Conservation (phyloP, 106 monocot species). For the Dioscorea dumetorum region DNA sequence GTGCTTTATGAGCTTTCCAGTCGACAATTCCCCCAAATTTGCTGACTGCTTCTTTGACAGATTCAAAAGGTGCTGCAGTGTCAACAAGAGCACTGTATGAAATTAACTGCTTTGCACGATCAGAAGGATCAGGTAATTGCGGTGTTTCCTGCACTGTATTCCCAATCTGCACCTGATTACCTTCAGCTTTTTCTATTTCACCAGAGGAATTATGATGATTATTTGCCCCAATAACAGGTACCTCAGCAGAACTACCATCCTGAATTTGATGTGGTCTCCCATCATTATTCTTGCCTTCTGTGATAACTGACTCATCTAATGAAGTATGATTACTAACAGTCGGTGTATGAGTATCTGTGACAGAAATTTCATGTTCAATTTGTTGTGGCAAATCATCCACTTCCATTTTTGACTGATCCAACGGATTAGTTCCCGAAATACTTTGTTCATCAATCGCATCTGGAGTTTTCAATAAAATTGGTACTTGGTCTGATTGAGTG, state of each 20-base stretch:
- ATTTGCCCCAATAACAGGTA: not conserved
- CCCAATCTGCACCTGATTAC: not conserved
- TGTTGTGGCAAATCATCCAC: not conserved
- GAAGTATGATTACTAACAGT: not conserved
- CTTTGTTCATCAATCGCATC: not conserved
- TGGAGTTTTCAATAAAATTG: not conserved
- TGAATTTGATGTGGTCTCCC: not conserved
- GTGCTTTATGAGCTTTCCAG: constrained; percentile 40
- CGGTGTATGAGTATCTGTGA: not conserved
- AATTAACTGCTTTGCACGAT: not conserved
- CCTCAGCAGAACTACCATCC: not conserved
- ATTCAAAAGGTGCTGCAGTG: constrained; percentile 44
- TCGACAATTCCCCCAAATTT: constrained; percentile 51
- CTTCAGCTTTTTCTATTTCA: not conserved
- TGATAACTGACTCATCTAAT: not conserved
- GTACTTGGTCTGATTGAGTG: not conserved
- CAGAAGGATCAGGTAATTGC: constrained; percentile 3
- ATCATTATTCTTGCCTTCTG: not conserved
- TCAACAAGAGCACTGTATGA: constrained; percentile 22
- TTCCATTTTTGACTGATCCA: constrained; percentile 2
- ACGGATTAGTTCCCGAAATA: not conserved
- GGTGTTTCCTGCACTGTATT: not conserved
- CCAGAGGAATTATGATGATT: not conserved
- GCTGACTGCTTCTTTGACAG: constrained; percentile 34
- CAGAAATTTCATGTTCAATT: not conserved